Evolutionary conservation across 768 basidiomycete genomes (phyloP), one percentile per base, ranked within the genome.

Genomic region (Termitomyces heimii): DNA sequence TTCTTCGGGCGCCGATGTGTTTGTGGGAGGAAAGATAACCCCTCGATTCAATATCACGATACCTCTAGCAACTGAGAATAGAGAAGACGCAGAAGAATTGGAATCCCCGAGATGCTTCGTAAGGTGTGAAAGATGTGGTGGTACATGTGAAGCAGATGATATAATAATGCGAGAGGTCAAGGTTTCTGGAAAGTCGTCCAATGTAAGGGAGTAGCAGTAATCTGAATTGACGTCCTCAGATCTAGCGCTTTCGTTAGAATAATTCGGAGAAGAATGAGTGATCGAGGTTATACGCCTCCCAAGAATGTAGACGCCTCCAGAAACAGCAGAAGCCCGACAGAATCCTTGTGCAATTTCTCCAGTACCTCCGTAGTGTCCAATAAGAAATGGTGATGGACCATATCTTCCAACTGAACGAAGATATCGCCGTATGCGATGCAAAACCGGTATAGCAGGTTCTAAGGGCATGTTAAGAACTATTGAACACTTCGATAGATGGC

Each of bases 321-420:
- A 77, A 32, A 98, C 95, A 2, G 96, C 96, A 14, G 92, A 79
- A 22, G 89, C 83, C 16, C 94, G 91, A 66, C 84, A 87, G 65
- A 90, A 98, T 2, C 94, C 95, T 70, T 98, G 96, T 0, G 89
- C 82, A 12, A 98, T 84, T 66, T 98, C 96, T 5, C 96, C 96
- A 0, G 88, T 78, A 20, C 94, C 92, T 18, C 96, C 96, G 67
- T 97, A 98, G 63, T 97, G 93, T 0, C 93, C 93, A n/a, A 98
- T 78, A 16, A 98, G 81, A 73, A 94, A 98, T 1, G 94, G 85
- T 71, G 80, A 69, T 3, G 78, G 66, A 3, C 95, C 95, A 65
- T 97, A 98, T 31, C 92, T 80, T 3, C 95, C 94, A 18, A 84
- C 72, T 0, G 94, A 92, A 48, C 78, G 84, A 14, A 98, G 76